Base-by-base conservation (phyloP, 495 filamentous ascomycete species). In the Echria macrotheca region DNA sequence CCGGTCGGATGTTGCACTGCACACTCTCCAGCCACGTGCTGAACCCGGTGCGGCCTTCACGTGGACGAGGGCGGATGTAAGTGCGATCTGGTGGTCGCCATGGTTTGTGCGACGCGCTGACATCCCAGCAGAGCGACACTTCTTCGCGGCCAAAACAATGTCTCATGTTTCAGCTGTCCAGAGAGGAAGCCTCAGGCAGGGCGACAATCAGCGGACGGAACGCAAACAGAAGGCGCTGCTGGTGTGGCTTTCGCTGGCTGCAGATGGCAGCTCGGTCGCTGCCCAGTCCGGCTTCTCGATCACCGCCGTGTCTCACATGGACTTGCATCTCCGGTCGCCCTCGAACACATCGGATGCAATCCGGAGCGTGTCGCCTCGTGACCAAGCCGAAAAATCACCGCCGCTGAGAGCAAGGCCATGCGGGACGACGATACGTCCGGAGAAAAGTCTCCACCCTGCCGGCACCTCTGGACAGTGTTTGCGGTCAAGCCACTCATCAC, bases 261-360 rank as follows among this genome's bases (percentile, higher is more conserved):
- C n/a, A n/a, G n/a, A n/a, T n/a, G 19, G 18, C 38, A 41, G 24
- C n/a, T 10, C 46, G 22, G 17, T 21, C n/a, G n/a, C 17, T 21
- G 46, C 23, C 46, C 35, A 40, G 7, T 44, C 25, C n/a, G 15
- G 25, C 19, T 14, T 3, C 45, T 38, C 33, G 46, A 48, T 48
- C 25, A 35, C 35, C 29, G 46, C 46, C 36, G 46, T 48, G 46
- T 48, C 46, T 39, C 23, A 35, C 46, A 38, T 40, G 46, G 14
- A 25, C 35, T 29, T 35, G 22, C 33, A 48, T 48, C 46, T 48
- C 28, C 15, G 15, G 11, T 15, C 6, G 42, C 25, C 5, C 33
- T 37, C 8, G 33, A 5, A 12, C 19, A 11, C 37, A 12, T 39
- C 36, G n/a, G 36, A 8, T 39, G 36, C 36, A 39, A 17, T 18